Evolutionary conservation across 495 filamentous ascomycete genomes (phyloP).

Genomic region (Aspergillus leporis): DNA sequence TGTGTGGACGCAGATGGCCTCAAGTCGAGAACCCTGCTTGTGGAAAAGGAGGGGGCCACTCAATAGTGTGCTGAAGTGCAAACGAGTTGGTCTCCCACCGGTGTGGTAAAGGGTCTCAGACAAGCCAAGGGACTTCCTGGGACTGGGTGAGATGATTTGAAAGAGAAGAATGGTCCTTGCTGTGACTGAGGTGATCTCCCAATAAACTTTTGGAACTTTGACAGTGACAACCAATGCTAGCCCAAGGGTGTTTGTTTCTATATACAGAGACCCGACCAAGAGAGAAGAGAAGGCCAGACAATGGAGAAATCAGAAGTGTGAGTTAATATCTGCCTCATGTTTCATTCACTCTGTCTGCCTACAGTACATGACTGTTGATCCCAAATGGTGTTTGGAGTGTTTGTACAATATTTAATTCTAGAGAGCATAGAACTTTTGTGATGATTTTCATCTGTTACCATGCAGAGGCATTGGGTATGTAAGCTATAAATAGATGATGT

Average conservation of each 20-base stretch:
- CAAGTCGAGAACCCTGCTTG: neutral
- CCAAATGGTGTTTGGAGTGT: neutral
- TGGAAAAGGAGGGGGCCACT: neutral
- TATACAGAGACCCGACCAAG: neutral
- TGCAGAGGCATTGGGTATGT: neutral
- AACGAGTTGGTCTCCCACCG: neutral
- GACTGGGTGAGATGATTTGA: neutral
- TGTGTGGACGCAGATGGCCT: neutral
- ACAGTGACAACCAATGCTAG: too few relatives aligned
- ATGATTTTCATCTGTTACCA: neutral
- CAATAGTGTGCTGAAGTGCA: neutral
- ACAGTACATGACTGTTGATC: neutral
- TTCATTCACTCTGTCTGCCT: neutral
- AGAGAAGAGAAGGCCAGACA: too few relatives aligned
- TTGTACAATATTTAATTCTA: neutral
- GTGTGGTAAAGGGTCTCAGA: neutral
- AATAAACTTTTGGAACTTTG: neutral
- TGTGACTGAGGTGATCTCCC: neutral
- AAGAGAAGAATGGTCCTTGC: neutral
- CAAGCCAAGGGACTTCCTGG: neutral
- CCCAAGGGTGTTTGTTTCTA: neutral
- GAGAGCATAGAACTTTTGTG: too few relatives aligned
- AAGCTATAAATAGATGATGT: neutral
- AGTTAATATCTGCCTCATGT: neutral
- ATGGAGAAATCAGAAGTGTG: too few relatives aligned